Base-by-base conservation (phyloP, 2,329 filamentous ascomycete genomes). In the Cladosporium sp. region DNA sequence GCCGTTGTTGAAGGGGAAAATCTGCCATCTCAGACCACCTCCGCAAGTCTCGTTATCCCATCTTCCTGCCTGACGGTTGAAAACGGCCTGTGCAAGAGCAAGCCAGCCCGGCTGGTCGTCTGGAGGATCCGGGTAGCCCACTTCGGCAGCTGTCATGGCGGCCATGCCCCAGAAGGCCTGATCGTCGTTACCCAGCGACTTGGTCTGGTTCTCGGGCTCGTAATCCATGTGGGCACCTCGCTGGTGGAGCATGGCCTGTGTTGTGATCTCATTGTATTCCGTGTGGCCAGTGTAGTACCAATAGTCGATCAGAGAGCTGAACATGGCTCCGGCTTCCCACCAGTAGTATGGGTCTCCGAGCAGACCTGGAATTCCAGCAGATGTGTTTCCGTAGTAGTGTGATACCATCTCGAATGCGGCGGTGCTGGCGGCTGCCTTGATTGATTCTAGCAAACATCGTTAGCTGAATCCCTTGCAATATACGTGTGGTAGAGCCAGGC, bases 281-380 rank as follows among this genome's bases (percentile, higher is more conserved):
- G 74, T 68, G 70, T 89, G 86, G 58, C 84, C 85, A 0, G 86
- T 89, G 58, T 83, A 80, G 62, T 86, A 82, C 83, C 85, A 88
- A 71, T 90, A 90, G 72, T 89, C 86, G 43, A 90, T 78, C 65
- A 88, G 75, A 1, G 85, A 82, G 62, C 86, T 84, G 80, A 88
- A 88, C 74, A 90, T 73, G 56, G 67, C 71, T 19, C 71, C 72
- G 17, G 83, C 84, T 70, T 89, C 84, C 87, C 87, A 90, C 87
- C 87, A 90, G 77, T 89, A 89, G 70, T 87, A 88, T 61, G 87
- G 87, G 28, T 79, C 72, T 3, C 85, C 84, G 34, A 92, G 75
- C 58, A 81, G 73, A 49, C 82, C 82, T 8, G 80, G 80, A 19
- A 78, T 78, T 8, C 75, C 73, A 15, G 79, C 80, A 1, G 80